Percentiles rank a stretch among this genome's conserved stretches.
phyloP scores from a whole-genome alignment of 306 rosid species.

The Leucaena leucocephala region DNA sequence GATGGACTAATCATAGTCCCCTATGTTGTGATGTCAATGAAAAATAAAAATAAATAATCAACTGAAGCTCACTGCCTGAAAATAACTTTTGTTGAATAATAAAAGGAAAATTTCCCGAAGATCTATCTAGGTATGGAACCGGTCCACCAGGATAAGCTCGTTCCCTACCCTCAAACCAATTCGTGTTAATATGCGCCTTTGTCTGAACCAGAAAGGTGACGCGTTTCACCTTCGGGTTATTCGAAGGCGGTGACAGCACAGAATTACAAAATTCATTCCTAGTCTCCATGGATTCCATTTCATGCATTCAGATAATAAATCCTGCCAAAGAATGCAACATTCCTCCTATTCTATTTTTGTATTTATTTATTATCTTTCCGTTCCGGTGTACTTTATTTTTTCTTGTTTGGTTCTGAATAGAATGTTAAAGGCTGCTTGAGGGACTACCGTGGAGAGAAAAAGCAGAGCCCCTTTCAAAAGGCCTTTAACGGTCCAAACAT shows the following conservation, averaged over 20 bases:
- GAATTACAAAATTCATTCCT: not conserved
- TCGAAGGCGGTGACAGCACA: conserved; percentile 9
- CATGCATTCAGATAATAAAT: not conserved
- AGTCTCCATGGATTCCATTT: too few species aligned
- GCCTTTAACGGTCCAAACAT: conserved; percentile 1
- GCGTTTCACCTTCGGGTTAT: conserved; percentile 10
- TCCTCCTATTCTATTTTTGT: not conserved
- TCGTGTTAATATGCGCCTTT: conserved; percentile 20
- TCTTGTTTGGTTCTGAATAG: not conserved
- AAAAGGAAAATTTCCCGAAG: not conserved
- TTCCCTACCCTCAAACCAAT: conserved; percentile 23
- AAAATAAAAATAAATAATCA: too few species aligned
- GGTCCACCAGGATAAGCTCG: not conserved
- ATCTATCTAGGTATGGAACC: conserved; percentile 29
- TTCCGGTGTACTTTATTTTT: too few species aligned
- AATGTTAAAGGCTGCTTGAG: conserved; percentile 27
- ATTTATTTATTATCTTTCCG: too few species aligned
- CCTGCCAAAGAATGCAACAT: not conserved
- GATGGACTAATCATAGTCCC: not conserved
- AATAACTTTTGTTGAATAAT: not conserved
- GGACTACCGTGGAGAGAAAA: not conserved
- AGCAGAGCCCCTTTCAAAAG: not conserved
- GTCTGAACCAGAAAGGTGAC: conserved; percentile 25
- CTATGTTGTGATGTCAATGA: not conserved
- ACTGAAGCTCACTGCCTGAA: not conserved